A percentile compares a stretch with the other conserved stretches of the same genome.
These are phyloP conservation scores for Aspergillus cejpii DNA, from an alignment of 2,329 filamentous ascomycete species.

Conservation along the genomic window DNA sequence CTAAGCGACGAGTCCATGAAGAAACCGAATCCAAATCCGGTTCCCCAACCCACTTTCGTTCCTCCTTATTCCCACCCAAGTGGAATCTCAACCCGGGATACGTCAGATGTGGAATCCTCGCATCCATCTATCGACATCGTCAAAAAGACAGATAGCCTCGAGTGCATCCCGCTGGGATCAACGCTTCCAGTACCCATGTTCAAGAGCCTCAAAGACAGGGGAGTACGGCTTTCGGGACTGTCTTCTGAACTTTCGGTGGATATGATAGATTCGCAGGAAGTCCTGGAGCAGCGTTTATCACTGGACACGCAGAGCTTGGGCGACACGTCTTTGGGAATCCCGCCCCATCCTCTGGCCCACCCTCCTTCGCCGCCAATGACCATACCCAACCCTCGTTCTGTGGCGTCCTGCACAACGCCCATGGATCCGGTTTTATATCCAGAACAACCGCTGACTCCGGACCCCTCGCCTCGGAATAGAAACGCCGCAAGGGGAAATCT, in stretches of 20 bases:
- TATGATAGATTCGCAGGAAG: slow-evolving; percentile 40
- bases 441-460: slow-evolving; percentile 38
- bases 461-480: slow-evolving; percentile 35
- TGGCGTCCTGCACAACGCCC: slow-evolving; percentile 28
- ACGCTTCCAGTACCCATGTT: slow-evolving; percentile 33
- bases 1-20: slow-evolving; percentile 46
- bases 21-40: slow-evolving; percentile 30
- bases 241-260: slow-evolving; percentile 49
- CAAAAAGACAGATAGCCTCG: slow-evolving; percentile 48
- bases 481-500: slow-evolving; percentile 11
- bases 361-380: slow-evolving; percentile 44
- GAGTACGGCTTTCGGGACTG: slow-evolving; percentile 49
- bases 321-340: slow-evolving; percentile 38
- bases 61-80: slow-evolving; percentile 25
- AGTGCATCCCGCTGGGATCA: slow-evolving; percentile 41
- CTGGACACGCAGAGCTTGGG: slow-evolving; percentile 29
- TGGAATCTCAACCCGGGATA: slow-evolving; percentile 23
- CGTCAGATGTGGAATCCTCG: slow-evolving; percentile 34
- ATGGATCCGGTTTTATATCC: slow-evolving; percentile 30
- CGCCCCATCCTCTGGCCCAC: slow-evolving; percentile 42
- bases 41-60: slow-evolving; percentile 14
- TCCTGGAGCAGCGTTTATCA: slow-evolving; percentile 27
- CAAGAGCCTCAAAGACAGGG: slow-evolving; percentile 38
- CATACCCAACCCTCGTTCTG: slow-evolving; percentile 34
- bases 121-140: slow-evolving; percentile 48